Percentiles rank a stretch among this genome's conserved stretches.
These are phyloP conservation scores for Cornus kousa DNA, from an alignment of 148 eudicot species.

Conservation along the genomic window DNA sequence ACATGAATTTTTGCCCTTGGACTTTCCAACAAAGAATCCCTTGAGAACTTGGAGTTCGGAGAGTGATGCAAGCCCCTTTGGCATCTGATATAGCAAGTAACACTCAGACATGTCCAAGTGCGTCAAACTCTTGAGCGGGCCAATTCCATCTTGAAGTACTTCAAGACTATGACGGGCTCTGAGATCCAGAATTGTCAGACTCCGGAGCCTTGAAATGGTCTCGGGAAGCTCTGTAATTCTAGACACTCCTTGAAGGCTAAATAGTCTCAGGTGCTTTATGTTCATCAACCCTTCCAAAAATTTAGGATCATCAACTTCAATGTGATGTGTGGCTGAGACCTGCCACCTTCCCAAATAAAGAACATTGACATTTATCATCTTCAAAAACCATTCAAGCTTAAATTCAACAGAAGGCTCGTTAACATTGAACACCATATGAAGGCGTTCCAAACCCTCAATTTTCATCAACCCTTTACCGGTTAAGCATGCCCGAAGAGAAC, in stretches of 20 bases:
- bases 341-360: constrained; percentile 59
- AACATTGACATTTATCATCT: constrained; percentile 37
- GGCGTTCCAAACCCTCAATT: background rate
- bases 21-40: constrained; percentile 42
- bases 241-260: constrained; percentile 57
- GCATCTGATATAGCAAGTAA: constrained; percentile 40
- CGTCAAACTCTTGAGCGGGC: constrained; percentile 36
- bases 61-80: constrained; percentile 33
- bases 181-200: constrained; percentile 41
- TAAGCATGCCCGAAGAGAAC: constrained; percentile 26
- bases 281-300: constrained; percentile 26
- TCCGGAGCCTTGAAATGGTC: constrained; percentile 29
- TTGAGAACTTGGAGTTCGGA: constrained; percentile 41
- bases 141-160: constrained; percentile 34
- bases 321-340: constrained; percentile 23
- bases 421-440: constrained; percentile 36
- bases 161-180: constrained; percentile 50
- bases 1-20: constrained; percentile 17
- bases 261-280: constrained; percentile 26
- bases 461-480: constrained; percentile 5
- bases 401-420: constrained; percentile 29
- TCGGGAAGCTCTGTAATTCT: constrained; percentile 34
- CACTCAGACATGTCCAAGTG: constrained; percentile 60
- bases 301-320: constrained; percentile 37
- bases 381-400: constrained; percentile 27